phyloP scores from a whole-genome alignment of 441 rosid genomes.

The Rhodomyrtus psidioides region DNA sequence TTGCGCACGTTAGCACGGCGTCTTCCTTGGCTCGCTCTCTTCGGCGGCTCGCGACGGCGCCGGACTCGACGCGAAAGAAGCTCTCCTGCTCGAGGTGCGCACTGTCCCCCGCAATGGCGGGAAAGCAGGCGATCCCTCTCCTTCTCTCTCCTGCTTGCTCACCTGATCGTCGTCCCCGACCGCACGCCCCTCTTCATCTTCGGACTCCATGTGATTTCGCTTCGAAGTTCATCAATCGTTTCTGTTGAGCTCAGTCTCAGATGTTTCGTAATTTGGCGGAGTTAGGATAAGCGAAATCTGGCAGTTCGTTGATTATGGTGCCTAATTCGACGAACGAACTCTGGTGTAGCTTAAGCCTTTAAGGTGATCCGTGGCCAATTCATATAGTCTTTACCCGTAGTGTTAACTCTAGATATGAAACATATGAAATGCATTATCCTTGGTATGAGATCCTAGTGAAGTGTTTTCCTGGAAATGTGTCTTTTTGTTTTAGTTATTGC shows the following conservation, averaged over 20 bases:
- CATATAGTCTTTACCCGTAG: background rate
- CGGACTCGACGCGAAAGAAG: background rate
- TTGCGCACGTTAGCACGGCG: background rate
- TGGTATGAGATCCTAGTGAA: background rate
- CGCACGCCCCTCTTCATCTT: slow-evolving; percentile 17
- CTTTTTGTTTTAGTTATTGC: no score
- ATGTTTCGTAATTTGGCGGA: background rate
- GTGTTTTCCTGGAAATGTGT: background rate
- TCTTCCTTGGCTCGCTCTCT: background rate
- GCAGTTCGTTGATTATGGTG: background rate
- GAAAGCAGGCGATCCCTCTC: slow-evolving; percentile 57
- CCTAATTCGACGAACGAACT: background rate
- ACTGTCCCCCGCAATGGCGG: slow-evolving; percentile 19
- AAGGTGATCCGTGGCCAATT: background rate
- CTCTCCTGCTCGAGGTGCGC: slow-evolving; percentile 22
- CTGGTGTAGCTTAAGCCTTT: background rate
- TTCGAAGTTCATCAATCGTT: background rate
- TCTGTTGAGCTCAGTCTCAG: background rate
- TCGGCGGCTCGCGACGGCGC: background rate
- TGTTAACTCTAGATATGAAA: background rate
- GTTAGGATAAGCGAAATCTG: background rate
- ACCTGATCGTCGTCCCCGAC: slow-evolving; percentile 27
- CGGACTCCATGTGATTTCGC: background rate
- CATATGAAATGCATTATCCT: background rate
- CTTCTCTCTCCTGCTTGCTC: slow-evolving; percentile 47